Base-by-base conservation (phyloP, 2,329 filamentous ascomycete species). In the Trichoderma pleuroti region DNA sequence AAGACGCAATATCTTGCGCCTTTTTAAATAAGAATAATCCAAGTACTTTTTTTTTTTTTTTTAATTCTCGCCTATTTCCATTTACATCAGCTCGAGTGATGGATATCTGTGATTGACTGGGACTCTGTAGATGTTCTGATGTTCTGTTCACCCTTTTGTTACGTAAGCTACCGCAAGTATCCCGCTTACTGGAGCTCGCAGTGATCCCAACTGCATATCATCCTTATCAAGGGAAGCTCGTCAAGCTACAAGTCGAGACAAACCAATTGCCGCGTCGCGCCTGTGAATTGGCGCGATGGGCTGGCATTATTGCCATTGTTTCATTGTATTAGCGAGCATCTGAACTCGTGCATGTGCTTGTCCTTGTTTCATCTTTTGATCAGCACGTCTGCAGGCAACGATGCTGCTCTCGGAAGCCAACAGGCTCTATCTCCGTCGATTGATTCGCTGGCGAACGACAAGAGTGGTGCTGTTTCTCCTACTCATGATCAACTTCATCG, bases 401-500 rank as follows among this genome's bases (percentile, higher is more conserved):
- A 79, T 79, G 77, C 76, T 79, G 57, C 64, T 76, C 69, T 77
- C 77, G 34, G 72, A 72, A 63, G 76, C 75, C 34, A 79, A 78
- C 68, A 75, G 78, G 64, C 74, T 81, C 39, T 81, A 78, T 72
- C 69, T 80, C 39, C 81, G 82, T 39, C 81, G 82, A 32, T 70
- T 81, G 63, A 73, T 81, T 39, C 82, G 82, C 73, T 78, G 77
- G 36, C 80, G 81, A 42, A 72, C 74, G 56, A 73, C 77, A 26
- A 79, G 80, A 70, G 75, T 82, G 32, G 65, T 80, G n/a, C 56
- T 82, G 16, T 68, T 80, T 52, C 69, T 83, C 26, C 72, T 82
- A 65, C 64, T 76, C 70, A 73, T 83, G 69, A 72, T 82, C 75
- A 81, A 78, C 67, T 65, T 82, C n/a, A 75, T 83, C 73, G 81